Conservation (phyloP, 805 yeast species). For the Yarrowia bubula region DNA sequence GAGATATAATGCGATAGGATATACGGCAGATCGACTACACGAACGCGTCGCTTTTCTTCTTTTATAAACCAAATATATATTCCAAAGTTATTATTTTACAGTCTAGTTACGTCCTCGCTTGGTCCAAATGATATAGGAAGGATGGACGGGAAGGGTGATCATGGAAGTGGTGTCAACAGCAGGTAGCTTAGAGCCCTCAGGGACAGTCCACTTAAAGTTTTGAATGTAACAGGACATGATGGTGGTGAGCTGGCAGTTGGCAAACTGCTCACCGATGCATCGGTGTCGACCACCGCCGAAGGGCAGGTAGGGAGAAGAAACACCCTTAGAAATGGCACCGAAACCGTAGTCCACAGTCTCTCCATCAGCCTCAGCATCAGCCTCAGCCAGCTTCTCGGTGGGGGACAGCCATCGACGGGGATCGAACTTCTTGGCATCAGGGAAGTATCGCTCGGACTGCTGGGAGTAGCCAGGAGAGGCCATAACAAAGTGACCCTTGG, state of each 20-base stretch:
- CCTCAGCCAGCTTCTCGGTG: conserved; percentile 28
- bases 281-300: conserved; percentile 99
- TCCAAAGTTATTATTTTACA: conserved; percentile 1
- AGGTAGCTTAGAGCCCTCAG: conserved; percentile 46
- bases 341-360: conserved; percentile 86
- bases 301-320: conserved; percentile 90
- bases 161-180: conserved; percentile 77
- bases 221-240: conserved; percentile 71
- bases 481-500: conserved; percentile 83
- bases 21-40: too few species aligned
- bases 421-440: conserved; percentile 65
- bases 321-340: conserved; percentile 95
- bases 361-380: conserved; percentile 32
- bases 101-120: conserved; percentile 29
- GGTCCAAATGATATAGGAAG: conserved; percentile 43
- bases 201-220: conserved; percentile 72
- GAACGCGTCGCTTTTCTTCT: too few species aligned
- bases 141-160: conserved; percentile 87
- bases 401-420: conserved; percentile 77
- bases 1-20: too few species aligned
- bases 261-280: conserved; percentile 98
- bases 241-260: conserved; percentile 88
- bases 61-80: not conserved
- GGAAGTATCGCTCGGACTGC: conserved; percentile 74
- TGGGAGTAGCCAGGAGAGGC: conserved; percentile 93